Conservation (phyloP, 2,329 filamentous ascomycete genomes). For the Colletotrichum orbiculare region DNA sequence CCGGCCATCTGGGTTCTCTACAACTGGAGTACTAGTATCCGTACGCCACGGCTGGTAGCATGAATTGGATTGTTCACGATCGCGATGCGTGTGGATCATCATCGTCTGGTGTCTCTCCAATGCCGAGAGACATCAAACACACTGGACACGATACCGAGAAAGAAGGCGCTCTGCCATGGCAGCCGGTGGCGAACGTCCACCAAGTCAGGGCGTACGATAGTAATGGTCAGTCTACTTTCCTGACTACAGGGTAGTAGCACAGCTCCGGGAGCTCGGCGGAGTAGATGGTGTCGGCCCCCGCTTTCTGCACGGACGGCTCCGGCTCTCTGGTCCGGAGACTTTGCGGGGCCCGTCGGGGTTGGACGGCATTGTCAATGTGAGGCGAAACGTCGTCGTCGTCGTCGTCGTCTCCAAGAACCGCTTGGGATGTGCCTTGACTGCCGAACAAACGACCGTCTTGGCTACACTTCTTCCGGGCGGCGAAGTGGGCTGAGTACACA, state of each 20-base stretch:
- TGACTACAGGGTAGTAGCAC: not conserved
- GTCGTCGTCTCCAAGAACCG: not conserved
- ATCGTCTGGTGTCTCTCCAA: not conserved
- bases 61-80: constrained; percentile 19
- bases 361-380: too few relatives aligned
- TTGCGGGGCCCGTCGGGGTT: not conserved
- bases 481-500: not conserved
- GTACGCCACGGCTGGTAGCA: not conserved
- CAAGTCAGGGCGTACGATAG: too few relatives aligned
- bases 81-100: constrained; percentile 5
- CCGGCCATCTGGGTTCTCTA: too few relatives aligned
- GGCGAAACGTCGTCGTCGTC: too few relatives aligned
- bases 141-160: not conserved
- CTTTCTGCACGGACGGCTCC: constrained; percentile 31
- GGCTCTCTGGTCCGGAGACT: constrained; percentile 22
- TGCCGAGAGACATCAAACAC: constrained; percentile 18
- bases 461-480: constrained; percentile 5
- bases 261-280: constrained; percentile 11
- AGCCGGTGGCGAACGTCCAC: constrained; percentile 11
- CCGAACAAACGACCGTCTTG: constrained; percentile 21
- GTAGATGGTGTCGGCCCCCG: not conserved
- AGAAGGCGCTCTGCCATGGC: not conserved
- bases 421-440: constrained; percentile 5
- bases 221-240: too few relatives aligned
- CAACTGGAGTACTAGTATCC: too few relatives aligned